These are phyloP conservation scores for Cercophora scortea DNA, from an alignment of 495 filamentous ascomycete species.

Conservation along the genomic window DNA sequence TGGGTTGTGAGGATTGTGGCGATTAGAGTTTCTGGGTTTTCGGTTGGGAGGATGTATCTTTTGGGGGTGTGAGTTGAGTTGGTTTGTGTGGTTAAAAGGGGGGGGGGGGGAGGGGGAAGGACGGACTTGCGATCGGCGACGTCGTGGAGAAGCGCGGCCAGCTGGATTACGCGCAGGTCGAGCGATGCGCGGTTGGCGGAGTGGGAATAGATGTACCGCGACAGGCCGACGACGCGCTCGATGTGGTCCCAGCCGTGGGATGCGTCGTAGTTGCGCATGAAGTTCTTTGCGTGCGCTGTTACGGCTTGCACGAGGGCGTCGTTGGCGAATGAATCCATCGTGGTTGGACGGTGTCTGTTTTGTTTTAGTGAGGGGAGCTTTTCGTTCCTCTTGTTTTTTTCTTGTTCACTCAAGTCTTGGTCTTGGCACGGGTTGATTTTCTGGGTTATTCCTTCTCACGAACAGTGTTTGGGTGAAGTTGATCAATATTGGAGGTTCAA, in stretches of 20 bases:
- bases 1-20: slow-evolving; percentile 48
- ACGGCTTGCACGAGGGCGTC: slow-evolving; percentile 41
- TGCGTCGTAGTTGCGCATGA: slow-evolving; percentile 76
- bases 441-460: no score
- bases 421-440: no score
- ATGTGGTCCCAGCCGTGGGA: slow-evolving; percentile 86
- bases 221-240: slow-evolving; percentile 64
- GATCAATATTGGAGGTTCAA: no score
- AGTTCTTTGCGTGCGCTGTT: slow-evolving; percentile 51
- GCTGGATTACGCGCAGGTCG: slow-evolving; percentile 52
- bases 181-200: slow-evolving; percentile 31
- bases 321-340: slow-evolving; percentile 21
- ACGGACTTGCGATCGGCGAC: slow-evolving; percentile 68
- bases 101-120: not conserved
- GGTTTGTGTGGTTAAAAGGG: not conserved
- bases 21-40: slow-evolving; percentile 49
- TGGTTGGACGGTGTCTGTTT: not conserved
- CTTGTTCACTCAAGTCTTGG: not conserved
- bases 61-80: not conserved
- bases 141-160: slow-evolving; percentile 78
- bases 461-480: no score
- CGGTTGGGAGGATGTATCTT: slow-evolving; percentile 47
- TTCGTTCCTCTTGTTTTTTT: not conserved
- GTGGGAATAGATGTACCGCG: slow-evolving; percentile 51
- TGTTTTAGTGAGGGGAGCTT: not conserved